A percentile compares a stretch with the other conserved stretches of the same genome.
These are phyloP conservation scores for Thelonectria rubi DNA, from an alignment of 2,329 filamentous ascomycete genomes.

Conservation along the genomic window DNA sequence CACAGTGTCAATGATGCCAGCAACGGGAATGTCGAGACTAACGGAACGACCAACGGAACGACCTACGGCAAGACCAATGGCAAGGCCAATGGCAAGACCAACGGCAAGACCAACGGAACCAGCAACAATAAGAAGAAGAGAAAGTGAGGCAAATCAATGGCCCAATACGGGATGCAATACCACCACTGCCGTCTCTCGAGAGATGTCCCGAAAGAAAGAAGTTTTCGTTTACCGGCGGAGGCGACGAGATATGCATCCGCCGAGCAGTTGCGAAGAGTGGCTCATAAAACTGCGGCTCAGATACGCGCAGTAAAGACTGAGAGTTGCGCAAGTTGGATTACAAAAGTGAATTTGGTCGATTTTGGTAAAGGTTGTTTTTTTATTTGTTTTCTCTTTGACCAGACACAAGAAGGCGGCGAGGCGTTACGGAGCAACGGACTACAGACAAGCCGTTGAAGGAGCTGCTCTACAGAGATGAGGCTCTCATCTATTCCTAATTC, in stretches of 20 bases:
- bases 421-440: slow-evolving; percentile 31
- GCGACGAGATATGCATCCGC: too few relatives aligned
- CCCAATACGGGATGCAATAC: not conserved
- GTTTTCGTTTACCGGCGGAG: too few relatives aligned
- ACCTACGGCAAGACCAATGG: not conserved
- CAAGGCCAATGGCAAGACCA: not conserved
- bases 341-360: too few relatives aligned
- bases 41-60: not conserved
- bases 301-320: too few relatives aligned
- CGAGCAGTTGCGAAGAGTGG: not conserved
- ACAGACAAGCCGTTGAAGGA: slow-evolving; percentile 19
- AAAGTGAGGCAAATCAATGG: slow-evolving; percentile 2
- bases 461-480: too few relatives aligned
- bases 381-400: slow-evolving; percentile 10
- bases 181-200: not conserved
- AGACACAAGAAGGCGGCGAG: slow-evolving; percentile 30
- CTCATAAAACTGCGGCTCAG: slow-evolving; percentile 6
- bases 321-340: too few relatives aligned
- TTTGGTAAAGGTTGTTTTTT: slow-evolving; percentile 1
- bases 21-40: not conserved
- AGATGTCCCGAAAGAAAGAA: slow-evolving; percentile 1
- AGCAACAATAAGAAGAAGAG: not conserved
- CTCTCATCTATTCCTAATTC: too few relatives aligned
- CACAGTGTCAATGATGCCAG: slow-evolving; percentile 10
- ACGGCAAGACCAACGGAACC: not conserved